These are phyloP conservation scores for Saturnispora saitoi DNA, from an alignment of 805 yeast genomes.

Conservation along the genomic window DNA sequence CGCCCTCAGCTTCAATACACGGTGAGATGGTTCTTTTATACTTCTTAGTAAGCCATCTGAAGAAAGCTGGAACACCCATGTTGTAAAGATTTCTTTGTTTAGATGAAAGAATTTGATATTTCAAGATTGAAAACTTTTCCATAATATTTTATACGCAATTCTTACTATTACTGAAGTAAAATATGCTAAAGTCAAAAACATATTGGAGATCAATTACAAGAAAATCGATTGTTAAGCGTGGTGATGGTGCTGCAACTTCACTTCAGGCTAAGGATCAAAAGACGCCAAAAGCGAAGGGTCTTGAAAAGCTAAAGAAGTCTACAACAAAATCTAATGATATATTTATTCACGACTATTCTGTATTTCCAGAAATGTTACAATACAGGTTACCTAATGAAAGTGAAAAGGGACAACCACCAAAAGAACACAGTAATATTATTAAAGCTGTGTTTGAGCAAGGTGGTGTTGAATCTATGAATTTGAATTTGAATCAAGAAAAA, in stretches of 20 bases:
- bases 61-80: slow-evolving; percentile 97
- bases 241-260: not conserved
- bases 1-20: slow-evolving; percentile 66
- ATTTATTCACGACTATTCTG: slow-evolving; percentile 30
- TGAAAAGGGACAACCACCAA: slow-evolving; percentile 15
- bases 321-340: slow-evolving; percentile 9
- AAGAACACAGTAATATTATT: slow-evolving; percentile 20
- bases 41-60: slow-evolving; percentile 88
- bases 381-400: slow-evolving; percentile 22
- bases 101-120: not conserved
- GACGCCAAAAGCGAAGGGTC: slow-evolving; percentile 11
- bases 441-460: slow-evolving; percentile 26
- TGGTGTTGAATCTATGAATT: slow-evolving; percentile 30
- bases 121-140: slow-evolving; percentile 5
- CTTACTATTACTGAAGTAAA: not conserved
- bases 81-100: not conserved
- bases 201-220: slow-evolving; percentile 10
- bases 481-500: slow-evolving; percentile 24
- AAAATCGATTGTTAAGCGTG: slow-evolving; percentile 8
- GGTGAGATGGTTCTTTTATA: slow-evolving; percentile 93
- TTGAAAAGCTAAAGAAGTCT: slow-evolving; percentile 12
- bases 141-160: not conserved
- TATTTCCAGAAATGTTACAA: slow-evolving; percentile 25
- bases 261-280: slow-evolving; percentile 4
- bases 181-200: slow-evolving; percentile 1